A percentile compares a stretch with the other conserved stretches of the same genome.
These are phyloP conservation scores for Suillus occidentalis DNA, from an alignment of 768 basidiomycete species.

Conservation along the genomic window DNA sequence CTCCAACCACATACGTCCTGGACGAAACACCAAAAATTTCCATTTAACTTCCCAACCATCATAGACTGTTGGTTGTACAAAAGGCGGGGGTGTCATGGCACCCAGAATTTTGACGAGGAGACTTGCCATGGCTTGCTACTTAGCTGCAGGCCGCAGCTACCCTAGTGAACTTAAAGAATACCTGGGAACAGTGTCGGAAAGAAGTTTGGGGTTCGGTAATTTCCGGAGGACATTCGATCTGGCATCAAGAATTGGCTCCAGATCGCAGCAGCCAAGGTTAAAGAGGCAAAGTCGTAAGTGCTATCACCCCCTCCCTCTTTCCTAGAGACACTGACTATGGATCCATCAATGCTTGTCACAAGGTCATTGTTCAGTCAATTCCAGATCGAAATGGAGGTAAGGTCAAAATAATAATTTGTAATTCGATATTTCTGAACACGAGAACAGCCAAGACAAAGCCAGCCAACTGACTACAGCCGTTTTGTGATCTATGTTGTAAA, in stretches of 20 bases:
- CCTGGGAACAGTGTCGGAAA: conserved; percentile 1
- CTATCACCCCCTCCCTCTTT: neutral
- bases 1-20: conserved; percentile 54
- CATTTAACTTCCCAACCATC: conserved; percentile 74
- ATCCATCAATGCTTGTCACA: conserved; percentile 20
- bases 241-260: neutral
- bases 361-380: conserved; percentile 22
- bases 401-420: conserved; percentile 14
- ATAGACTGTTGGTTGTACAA: conserved; percentile 57
- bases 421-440: neutral
- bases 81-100: conserved; percentile 56
- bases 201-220: conserved; percentile 7
- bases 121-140: conserved; percentile 5
- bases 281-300: neutral
- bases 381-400: conserved; percentile 32
- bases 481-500: conserved; percentile 59
- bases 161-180: neutral
- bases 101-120: conserved; percentile 18
- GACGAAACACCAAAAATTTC: conserved; percentile 78
- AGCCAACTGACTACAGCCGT: conserved; percentile 58
- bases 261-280: conserved; percentile 2
- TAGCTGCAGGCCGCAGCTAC: neutral
- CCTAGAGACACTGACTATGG: conserved; percentile 19
- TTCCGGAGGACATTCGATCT: conserved; percentile 4
- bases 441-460: conserved; percentile 28